Percentiles rank a stretch among this genome's conserved stretches.
These are phyloP conservation scores for Citrus sp. DNA, from an alignment of 345 rosid species.

Conservation along the genomic window DNA sequence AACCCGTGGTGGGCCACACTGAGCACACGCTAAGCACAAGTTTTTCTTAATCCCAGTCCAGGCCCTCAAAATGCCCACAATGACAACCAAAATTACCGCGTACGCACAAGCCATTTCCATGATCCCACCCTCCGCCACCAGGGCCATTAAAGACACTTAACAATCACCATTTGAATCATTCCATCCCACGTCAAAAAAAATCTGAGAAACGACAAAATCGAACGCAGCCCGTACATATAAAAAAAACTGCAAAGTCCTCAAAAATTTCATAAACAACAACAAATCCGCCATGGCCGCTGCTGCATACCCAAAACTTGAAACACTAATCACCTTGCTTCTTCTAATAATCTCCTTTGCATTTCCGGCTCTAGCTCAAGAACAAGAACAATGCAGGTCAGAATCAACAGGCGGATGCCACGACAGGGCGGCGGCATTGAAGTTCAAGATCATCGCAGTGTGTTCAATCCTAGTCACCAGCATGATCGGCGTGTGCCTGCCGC, in stretches of 20 bases:
- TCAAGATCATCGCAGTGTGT: conserved; percentile 29
- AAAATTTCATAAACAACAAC: not conserved
- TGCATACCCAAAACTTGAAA: not conserved
- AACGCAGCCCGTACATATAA: not conserved
- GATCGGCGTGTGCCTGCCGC: conserved; percentile 34
- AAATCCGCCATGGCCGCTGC: not conserved
- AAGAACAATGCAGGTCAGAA: conserved; percentile 6
- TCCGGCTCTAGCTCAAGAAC: conserved; percentile 3
- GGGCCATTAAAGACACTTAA: not conserved
- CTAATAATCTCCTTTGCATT: conserved; percentile 14
- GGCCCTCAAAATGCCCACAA: not conserved
- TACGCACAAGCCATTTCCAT: not conserved
- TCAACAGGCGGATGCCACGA: conserved; percentile 14
- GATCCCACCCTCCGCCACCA: too few relatives aligned
- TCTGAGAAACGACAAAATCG: not conserved
- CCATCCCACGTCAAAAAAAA: not conserved
- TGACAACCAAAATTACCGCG: not conserved
- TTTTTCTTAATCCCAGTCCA: not conserved
- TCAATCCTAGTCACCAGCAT: conserved; percentile 32
- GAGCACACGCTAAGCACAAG: not conserved
- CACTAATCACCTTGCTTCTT: not conserved
- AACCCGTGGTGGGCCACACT: not conserved
- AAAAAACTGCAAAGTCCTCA: not conserved
- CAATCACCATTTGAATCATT: not conserved
- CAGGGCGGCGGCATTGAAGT: conserved; percentile 19